These are phyloP conservation scores for Triticum aestivum DNA, from an alignment of 176 grass and related monocot species.

Conservation along the genomic window DNA sequence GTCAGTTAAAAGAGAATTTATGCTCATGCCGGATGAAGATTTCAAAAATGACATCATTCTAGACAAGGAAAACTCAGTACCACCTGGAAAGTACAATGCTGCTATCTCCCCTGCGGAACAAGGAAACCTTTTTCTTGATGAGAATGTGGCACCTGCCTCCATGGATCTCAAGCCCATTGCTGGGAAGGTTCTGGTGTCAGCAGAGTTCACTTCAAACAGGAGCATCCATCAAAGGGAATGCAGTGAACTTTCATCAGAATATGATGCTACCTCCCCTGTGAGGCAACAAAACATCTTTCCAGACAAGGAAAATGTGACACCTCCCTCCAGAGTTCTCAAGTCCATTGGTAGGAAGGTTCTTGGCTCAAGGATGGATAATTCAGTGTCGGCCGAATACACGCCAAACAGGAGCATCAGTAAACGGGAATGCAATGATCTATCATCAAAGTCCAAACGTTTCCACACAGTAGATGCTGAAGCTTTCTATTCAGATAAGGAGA, in stretches of 20 bases:
- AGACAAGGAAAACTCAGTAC: slow-evolving; percentile 35
- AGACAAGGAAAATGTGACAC: slow-evolving; percentile 56
- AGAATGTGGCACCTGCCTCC: slow-evolving; percentile 52
- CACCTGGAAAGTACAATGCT: slow-evolving; percentile 28
- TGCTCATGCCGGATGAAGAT: slow-evolving; percentile 33
- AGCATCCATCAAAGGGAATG: background rate
- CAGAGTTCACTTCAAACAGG: slow-evolving; percentile 22
- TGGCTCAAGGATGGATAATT: slow-evolving; percentile 49
- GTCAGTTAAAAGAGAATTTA: slow-evolving; percentile 18
- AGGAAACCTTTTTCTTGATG: slow-evolving; percentile 38
- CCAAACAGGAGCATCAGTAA: slow-evolving; percentile 25
- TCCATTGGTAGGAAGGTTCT: slow-evolving; percentile 36
- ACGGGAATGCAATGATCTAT: slow-evolving; percentile 15
- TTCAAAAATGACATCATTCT: slow-evolving; percentile 32
- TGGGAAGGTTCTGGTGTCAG: slow-evolving; percentile 39
- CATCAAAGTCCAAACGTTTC: slow-evolving; percentile 27
- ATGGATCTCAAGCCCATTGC: slow-evolving; percentile 37
- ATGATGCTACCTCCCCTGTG: slow-evolving; percentile 23
- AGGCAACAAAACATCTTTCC: slow-evolving; percentile 39
- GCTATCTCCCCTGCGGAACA: slow-evolving; percentile 21
- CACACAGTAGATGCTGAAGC: slow-evolving; percentile 40
- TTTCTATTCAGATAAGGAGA: slow-evolving; percentile 88
- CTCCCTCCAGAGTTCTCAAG: slow-evolving; percentile 41
- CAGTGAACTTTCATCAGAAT: slow-evolving; percentile 26
- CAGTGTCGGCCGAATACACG: background rate